Base-by-base conservation (phyloP, 106 monocot species). In the Dioscorea alata region DNA sequence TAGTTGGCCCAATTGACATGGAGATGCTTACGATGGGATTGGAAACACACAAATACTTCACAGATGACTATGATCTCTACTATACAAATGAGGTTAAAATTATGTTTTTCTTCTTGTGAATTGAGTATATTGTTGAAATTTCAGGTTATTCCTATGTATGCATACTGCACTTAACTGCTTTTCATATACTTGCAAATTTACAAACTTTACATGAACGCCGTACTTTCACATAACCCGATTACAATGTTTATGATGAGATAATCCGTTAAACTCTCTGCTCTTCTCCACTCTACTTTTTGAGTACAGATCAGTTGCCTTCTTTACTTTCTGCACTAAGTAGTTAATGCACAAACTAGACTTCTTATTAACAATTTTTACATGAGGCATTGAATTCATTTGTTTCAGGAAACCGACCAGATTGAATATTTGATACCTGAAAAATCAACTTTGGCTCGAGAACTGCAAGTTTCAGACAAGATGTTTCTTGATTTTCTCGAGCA, bases 41-140 rank as follows among this genome's bases (percentile, higher is more conserved):
- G 61, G 94, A 91, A 57, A 88, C 85, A 21, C 63, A 64, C 73
- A 95, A 88, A 68, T 91, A 91, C 67, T 95, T 91, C 66, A 91
- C 88, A 67, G 81, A 85, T 57, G 71, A 77, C 62, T 86, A 79
- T 66, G 91, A 88, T 42, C 74, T 91, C 50, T 91, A 80, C 64
- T 61, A 78, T 14, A 83, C 50, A 74, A 85, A 88, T 71, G 91
- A 95, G 94, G 94, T 94, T 78, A 12, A 64, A 73, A 21, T 35
- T 66, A 66, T 53, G 6, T 54, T 28, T 12, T 25, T 34, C 51
- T 33, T 31, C 5, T 16, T 54, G 6, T 54, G 7, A 4, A 54
- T 18, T 13, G 9, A 54, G 54, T 54, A 19, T 42, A 19, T 14
- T 54, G 15, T 19, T 18, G 54, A 54, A 54, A 54, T 2, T 53